These are phyloP conservation scores for Catunica adiposa DNA, from an alignment of 2,329 filamentous ascomycete genomes.

Conservation along the genomic window DNA sequence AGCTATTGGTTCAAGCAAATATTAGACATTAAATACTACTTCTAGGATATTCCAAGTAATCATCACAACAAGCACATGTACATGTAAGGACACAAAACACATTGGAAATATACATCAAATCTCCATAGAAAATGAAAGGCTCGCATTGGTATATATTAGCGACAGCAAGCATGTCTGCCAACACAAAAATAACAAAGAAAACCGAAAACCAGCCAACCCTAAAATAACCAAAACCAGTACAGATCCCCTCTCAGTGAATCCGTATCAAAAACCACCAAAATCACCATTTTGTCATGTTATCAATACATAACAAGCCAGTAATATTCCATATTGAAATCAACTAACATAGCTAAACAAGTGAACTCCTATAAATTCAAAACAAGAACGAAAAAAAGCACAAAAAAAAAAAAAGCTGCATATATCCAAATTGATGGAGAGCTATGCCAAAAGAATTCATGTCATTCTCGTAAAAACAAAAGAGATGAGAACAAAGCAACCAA, in stretches of 20 bases:
- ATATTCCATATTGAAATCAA: too few species aligned
- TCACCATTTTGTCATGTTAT: neutral
- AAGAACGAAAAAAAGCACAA: constrained; percentile 1
- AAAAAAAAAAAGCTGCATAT: neutral
- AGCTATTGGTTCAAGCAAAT: too few species aligned
- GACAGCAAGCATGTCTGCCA: neutral
- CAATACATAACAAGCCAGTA: neutral
- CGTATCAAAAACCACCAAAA: neutral
- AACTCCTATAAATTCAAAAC: neutral
- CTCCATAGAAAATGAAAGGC: neutral
- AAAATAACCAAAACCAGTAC: neutral
- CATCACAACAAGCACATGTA: neutral
- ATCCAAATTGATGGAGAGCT: neutral
- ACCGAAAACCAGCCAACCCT: neutral
- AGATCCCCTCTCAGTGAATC: neutral
- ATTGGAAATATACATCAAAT: neutral
- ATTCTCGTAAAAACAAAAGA: constrained; percentile 13
- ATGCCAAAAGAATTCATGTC: constrained; percentile 8
- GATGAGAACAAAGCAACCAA: constrained; percentile 4
- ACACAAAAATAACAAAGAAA: neutral
- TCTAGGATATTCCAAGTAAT: neutral
- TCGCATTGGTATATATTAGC: neutral
- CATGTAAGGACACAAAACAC: neutral
- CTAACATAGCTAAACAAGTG: too few species aligned
- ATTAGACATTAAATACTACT: neutral